These are phyloP conservation scores for Scheffersomyces cryptocercus DNA, from an alignment of 1,139 yeast genomes.

Conservation along the genomic window DNA sequence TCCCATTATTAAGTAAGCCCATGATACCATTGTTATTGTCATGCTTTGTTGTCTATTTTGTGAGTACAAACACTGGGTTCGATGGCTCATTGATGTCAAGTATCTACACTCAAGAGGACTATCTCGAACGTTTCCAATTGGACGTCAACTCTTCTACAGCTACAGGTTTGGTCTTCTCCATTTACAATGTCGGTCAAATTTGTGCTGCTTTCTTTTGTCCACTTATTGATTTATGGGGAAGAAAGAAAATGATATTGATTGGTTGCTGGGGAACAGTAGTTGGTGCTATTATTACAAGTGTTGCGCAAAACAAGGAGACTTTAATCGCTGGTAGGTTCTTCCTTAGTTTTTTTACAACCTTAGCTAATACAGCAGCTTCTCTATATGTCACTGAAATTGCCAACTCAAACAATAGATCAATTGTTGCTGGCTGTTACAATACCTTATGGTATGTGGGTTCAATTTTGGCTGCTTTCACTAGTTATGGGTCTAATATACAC, in stretches of 20 bases:
- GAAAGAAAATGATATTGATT: slow-evolving; percentile 17
- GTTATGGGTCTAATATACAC: slow-evolving; percentile 23
- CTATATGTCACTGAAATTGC: slow-evolving; percentile 26
- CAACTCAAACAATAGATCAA: slow-evolving; percentile 24
- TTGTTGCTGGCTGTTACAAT: slow-evolving; percentile 22
- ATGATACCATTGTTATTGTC: slow-evolving; percentile 9
- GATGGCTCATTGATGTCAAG: slow-evolving; percentile 20
- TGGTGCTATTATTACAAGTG: slow-evolving; percentile 26
- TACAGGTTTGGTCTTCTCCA: slow-evolving; percentile 21
- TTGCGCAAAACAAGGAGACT: slow-evolving; percentile 17
- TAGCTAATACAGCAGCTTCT: slow-evolving; percentile 21
- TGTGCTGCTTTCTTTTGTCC: slow-evolving; percentile 14
- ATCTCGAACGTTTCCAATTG: slow-evolving; percentile 14
- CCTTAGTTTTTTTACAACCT: slow-evolving; percentile 10
- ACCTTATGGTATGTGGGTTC: slow-evolving; percentile 26
- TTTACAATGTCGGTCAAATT: slow-evolving; percentile 20
- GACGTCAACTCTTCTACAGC: slow-evolving; percentile 14
- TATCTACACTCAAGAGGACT: slow-evolving; percentile 17
- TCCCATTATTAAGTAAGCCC: not conserved
- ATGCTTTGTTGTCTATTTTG: slow-evolving; percentile 12
- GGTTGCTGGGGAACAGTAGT: slow-evolving; percentile 20
- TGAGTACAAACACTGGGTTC: slow-evolving; percentile 19
- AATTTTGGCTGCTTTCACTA: slow-evolving; percentile 24
- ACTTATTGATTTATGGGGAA: slow-evolving; percentile 9
- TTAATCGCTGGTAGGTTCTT: slow-evolving; percentile 26